Evolutionary conservation across 345 rosid species (phyloP), one percentile per base, ranked within the genome.

Genomic region (Eutrema heterophyllum): DNA sequence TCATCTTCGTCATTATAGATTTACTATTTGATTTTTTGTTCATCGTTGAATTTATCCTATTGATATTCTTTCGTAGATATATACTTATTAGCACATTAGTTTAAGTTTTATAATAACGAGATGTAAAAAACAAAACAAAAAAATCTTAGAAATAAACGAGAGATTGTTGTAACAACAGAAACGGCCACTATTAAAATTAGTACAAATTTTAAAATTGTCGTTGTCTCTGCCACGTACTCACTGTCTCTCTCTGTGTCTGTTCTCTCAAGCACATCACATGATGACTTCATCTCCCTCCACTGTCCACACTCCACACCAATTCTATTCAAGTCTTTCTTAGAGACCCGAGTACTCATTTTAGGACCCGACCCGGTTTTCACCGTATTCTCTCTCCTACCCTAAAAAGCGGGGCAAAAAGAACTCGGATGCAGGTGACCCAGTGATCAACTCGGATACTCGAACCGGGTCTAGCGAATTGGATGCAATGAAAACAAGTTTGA

Each of bases 391-490:
- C 26, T 45, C 41, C 11, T 29, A 9, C 62, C 5, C 32, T 6
- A 83, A 81, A 84, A 83, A 73, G 78, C 78, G 86, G 38, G 59
- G 75, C 51, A 79, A 70, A 56, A 81, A 70, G 64, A 72, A 38
- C 50, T 60, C 64, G 61, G 64, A 68, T 38, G 46, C 30, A 18
- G 52, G 64, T 29, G 81, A 81, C 24, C 64, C 51, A 6, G 41
- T 67, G 3, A 48, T 27, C 56, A 65, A 14, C 39, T 29, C 66
- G 54, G 81, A 81, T 64, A 43, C 40, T 32, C 61, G 39, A 60
- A 48, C 29, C 39, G 2, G 57, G 29, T 38, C 54, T 21, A 46
- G 73, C 41, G 81, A 77, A 38, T 45, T 67, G 39, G 75, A 78
- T 12, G 27, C 60, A 54, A 7, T 30, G 61, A 80, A 41, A 57